A percentile compares a stretch with the other conserved stretches of the same genome.
Evolutionary conservation across 768 basidiomycete species (phyloP).

Genomic region (Stropharia rugosoannulata): DNA sequence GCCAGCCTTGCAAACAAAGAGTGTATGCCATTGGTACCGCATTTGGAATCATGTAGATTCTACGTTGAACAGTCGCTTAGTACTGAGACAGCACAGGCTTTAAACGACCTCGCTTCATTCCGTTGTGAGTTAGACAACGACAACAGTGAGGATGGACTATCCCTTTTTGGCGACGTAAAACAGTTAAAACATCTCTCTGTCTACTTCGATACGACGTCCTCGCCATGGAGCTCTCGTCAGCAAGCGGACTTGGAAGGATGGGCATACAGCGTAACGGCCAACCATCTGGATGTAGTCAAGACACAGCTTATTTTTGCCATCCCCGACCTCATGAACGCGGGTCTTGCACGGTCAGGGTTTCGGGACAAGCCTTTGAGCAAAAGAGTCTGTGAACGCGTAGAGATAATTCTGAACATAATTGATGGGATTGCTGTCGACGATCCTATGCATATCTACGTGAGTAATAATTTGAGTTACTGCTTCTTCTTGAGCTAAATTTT

Average conservation of each 20-base stretch:
- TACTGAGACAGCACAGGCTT: background rate
- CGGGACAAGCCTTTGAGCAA: slow-evolving; percentile 1
- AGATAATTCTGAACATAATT: background rate
- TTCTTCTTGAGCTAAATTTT: background rate
- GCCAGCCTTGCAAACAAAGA: slow-evolving; percentile 5
- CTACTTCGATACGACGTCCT: slow-evolving; percentile 6
- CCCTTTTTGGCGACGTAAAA: slow-evolving; percentile 2
- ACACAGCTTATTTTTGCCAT: slow-evolving; percentile 5
- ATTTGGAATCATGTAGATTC: slow-evolving; percentile 12
- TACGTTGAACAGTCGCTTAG: slow-evolving; percentile 6
- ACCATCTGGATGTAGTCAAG: background rate
- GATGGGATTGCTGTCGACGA: background rate
- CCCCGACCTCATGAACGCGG: slow-evolving; percentile 1
- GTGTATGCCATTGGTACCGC: slow-evolving; percentile 5
- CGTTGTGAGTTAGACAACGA: slow-evolving; percentile 8
- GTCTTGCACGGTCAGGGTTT: background rate
- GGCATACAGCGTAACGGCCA: background rate
- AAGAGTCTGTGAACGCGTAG: background rate
- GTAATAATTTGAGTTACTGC: background rate
- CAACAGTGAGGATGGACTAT: background rate
- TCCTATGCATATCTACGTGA: background rate
- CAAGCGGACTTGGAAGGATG: slow-evolving; percentile 12
- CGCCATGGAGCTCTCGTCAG: slow-evolving; percentile 2
- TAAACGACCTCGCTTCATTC: slow-evolving; percentile 8
- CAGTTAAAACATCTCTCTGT: slow-evolving; percentile 6